Evolutionary conservation across 116 monocot species (phyloP).

Genomic region (Cymodocea nodosa): DNA sequence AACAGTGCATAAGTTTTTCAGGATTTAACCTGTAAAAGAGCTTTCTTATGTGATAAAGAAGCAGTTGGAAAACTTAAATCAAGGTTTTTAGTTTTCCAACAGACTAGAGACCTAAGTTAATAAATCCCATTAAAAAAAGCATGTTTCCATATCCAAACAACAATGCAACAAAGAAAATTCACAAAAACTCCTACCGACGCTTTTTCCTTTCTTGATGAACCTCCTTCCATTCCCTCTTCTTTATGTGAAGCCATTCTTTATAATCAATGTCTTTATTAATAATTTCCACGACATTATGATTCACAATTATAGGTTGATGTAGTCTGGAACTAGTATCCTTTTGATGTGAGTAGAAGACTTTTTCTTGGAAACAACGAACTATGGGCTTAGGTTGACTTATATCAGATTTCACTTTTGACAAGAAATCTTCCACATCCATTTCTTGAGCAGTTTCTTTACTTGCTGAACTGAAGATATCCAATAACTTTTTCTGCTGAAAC

Average conservation of each 20-base stretch:
- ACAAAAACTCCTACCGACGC: slow-evolving; percentile 31
- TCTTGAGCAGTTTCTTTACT: slow-evolving; percentile 19
- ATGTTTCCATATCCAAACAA: not conserved
- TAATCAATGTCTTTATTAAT: slow-evolving; percentile 63
- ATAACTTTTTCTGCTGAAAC: slow-evolving; percentile 81
- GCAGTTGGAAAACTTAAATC: too few species aligned
- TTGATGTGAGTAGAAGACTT: slow-evolving; percentile 8
- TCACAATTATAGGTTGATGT: slow-evolving; percentile 18
- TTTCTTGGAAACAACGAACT: slow-evolving; percentile 22
- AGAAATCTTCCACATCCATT: slow-evolving; percentile 65
- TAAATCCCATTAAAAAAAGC: too few species aligned
- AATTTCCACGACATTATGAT: slow-evolving; percentile 22
- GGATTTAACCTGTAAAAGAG: too few species aligned
- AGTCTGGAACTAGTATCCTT: slow-evolving; percentile 6
- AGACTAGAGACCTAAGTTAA: too few species aligned
- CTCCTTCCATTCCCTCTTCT: slow-evolving; percentile 90
- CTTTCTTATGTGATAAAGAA: too few species aligned
- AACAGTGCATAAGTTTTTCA: too few species aligned
- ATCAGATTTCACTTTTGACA: slow-evolving; percentile 10
- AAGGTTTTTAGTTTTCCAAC: too few species aligned
- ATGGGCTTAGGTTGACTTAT: slow-evolving; percentile 21
- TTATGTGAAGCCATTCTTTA: slow-evolving; percentile 86
- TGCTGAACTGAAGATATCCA: slow-evolving; percentile 54
- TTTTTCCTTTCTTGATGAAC: slow-evolving; percentile 58
- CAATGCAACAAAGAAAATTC: not conserved